A percentile compares a stretch with the other conserved stretches of the same genome.
Conservation (phyloP, 2,329 filamentous ascomycete species). For the Talaromyces funiculosus region DNA sequence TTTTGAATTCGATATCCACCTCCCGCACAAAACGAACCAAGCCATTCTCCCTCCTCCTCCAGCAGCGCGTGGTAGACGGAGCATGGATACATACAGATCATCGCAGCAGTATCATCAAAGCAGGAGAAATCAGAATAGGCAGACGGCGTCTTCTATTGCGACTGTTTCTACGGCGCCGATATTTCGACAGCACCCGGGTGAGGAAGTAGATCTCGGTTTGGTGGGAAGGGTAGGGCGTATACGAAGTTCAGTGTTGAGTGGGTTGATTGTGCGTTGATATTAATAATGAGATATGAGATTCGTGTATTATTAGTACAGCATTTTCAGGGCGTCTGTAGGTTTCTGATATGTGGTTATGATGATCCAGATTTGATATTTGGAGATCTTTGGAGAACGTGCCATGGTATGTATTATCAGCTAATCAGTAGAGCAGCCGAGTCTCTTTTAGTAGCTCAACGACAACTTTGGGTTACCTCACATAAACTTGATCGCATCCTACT, state of each 20-base stretch:
- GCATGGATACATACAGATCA: background rate
- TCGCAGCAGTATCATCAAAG: background rate
- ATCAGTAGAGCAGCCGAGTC: background rate
- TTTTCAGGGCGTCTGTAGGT: background rate
- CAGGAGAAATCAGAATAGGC: background rate
- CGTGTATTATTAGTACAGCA: background rate
- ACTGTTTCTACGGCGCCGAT: constrained; percentile 10
- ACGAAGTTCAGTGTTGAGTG: constrained; percentile 11
- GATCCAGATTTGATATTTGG: background rate
- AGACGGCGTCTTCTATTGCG: background rate
- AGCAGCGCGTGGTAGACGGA: background rate
- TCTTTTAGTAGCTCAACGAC: no score
- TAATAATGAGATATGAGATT: background rate
- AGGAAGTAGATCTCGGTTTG: constrained; percentile 5
- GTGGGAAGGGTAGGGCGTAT: background rate
- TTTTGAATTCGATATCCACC: background rate
- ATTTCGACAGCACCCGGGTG: constrained; percentile 12
- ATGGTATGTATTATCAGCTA: background rate
- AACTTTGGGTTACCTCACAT: no score
- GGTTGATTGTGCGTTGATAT: background rate
- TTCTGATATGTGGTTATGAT: background rate
- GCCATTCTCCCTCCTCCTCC: background rate
- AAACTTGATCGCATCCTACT: no score
- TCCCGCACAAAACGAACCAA: background rate
- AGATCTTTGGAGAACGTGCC: no score